Base-by-base conservation (phyloP, 2,329 filamentous ascomycete species). In the Leptographium flavum region DNA sequence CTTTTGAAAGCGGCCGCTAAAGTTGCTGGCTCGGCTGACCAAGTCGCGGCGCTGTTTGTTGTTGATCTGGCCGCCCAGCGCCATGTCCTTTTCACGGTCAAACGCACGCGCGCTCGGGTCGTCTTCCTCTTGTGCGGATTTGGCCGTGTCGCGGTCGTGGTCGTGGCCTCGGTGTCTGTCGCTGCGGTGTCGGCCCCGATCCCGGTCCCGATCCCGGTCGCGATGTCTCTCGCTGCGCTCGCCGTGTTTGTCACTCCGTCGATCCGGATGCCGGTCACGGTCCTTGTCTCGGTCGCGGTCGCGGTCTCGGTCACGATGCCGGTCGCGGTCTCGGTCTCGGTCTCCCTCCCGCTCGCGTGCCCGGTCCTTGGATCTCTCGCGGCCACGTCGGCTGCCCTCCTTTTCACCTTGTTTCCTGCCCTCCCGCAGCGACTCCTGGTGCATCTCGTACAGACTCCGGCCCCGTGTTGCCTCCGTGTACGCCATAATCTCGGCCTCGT, bases 51-150 rank as follows among this genome's bases (percentile, higher is more conserved):
- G 76, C 66, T 94, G 80, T 31, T 79, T 71, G 52, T 79, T 68
- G 23, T 79, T 82, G 44, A 95, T 77, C 55, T 76, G 78, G 17
- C 77, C 76, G 9, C 81, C 81, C 3, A 85, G 65, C 33, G 77
- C 82, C 77, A 96, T 94, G 60, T 96, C 92, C 66, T 95, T 96
- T 61, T 95, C 86, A 50, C 79, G 74, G 64, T 95, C 87, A 63
- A 96, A 96, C 0, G 77, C 82, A 49, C 90, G 72, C 62, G 83
- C 82, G 61, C 87, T 94, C 1, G 92, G 90, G 58, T 96, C 88
- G 62, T 95, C 90, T 21, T 92, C 85, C 51, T 86, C 77, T 50
- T 28, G 30, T 17, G 17, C 35, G 28, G 30, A 80, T 77, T 17
- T 73, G 67, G n/a, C 38, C 17, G 15, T 23, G 36, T 43, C 30